A percentile compares a stretch with the other conserved stretches of the same genome.
Evolutionary conservation across 2,329 filamentous ascomycete genomes (phyloP).

Genomic region (Scedosporium dehoogii): DNA sequence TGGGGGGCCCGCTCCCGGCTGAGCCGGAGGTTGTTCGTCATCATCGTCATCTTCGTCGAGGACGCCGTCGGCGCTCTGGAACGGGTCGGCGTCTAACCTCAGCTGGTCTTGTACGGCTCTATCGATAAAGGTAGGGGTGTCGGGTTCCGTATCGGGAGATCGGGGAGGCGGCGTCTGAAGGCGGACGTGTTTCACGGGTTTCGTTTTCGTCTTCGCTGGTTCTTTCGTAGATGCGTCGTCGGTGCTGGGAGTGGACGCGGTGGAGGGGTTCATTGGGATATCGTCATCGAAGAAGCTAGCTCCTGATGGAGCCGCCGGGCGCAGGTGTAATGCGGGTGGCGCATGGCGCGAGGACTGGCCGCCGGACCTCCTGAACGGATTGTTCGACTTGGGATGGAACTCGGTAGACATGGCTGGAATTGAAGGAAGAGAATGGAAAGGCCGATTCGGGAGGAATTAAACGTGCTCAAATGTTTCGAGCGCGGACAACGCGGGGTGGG

Average conservation of each 20-base stretch:
- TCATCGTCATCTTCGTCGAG: slow-evolving; percentile 13
- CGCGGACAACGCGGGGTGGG: not conserved
- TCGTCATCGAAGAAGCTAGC: not conserved
- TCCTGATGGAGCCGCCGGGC: not conserved
- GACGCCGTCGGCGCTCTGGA: slow-evolving; percentile 17
- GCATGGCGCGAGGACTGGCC: not conserved
- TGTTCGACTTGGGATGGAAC: slow-evolving; percentile 1
- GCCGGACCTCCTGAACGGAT: slow-evolving; percentile 3
- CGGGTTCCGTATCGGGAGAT: slow-evolving; percentile 32
- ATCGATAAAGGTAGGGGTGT: not conserved
- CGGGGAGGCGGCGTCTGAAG: slow-evolving; percentile 54
- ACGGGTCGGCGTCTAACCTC: slow-evolving; percentile 19
- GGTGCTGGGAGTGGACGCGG: not conserved
- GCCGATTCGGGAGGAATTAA: not conserved
- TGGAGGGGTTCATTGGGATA: not conserved
- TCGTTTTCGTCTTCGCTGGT: slow-evolving; percentile 20
- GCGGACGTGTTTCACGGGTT: slow-evolving; percentile 57
- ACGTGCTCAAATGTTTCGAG: not conserved
- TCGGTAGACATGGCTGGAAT: slow-evolving; percentile 2
- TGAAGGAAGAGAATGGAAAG: not conserved
- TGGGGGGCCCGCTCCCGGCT: slow-evolving; percentile 11
- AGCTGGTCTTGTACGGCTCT: not conserved
- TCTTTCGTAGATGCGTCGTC: not conserved
- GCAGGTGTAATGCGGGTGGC: not conserved
- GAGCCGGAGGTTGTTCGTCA: not conserved